Evolutionary conservation across 2,329 filamentous ascomycete genomes (phyloP).

Genomic region (Pseudogymnoascus verrucosus): DNA sequence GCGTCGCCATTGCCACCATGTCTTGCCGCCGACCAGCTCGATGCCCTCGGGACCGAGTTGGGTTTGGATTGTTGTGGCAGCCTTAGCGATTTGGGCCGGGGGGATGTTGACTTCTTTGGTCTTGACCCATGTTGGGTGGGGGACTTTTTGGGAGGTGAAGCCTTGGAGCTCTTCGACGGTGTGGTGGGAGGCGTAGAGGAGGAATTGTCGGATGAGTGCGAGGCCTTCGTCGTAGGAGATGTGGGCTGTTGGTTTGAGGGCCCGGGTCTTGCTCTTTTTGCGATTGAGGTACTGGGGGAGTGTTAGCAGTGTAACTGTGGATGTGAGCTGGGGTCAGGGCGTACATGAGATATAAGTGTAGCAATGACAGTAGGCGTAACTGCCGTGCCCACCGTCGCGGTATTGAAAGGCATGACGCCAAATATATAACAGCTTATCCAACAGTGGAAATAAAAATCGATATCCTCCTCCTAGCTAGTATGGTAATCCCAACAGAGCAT

Average conservation of each 20-base stretch:
- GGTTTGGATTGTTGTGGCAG: conserved; percentile 58
- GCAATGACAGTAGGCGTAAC: conserved; percentile 82
- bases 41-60: conserved; percentile 75
- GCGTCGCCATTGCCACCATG: conserved; percentile 86
- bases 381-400: conserved; percentile 70
- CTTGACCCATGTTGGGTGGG: conserved; percentile 79
- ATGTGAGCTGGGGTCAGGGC: conserved; percentile 25
- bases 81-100: conserved; percentile 51
- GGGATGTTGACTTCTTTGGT: conserved; percentile 62
- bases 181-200: conserved; percentile 77
- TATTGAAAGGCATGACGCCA: conserved; percentile 50
- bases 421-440: background rate
- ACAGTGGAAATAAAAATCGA: background rate
- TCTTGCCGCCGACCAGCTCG: conserved; percentile 66
- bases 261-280: conserved; percentile 45
- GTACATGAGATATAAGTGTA: conserved; percentile 79
- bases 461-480: background rate
- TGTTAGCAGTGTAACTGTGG: conserved; percentile 5
- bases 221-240: conserved; percentile 93
- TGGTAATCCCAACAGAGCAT: background rate
- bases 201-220: conserved; percentile 76
- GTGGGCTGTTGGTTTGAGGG: conserved; percentile 76
- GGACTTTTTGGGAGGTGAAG: conserved; percentile 89
- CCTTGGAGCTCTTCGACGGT: conserved; percentile 88
- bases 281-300: conserved; percentile 69